Percentiles rank a stretch among this genome's conserved stretches.
Conservation (phyloP, 2,329 filamentous ascomycete genomes). For the Cryphonectria japonica region DNA sequence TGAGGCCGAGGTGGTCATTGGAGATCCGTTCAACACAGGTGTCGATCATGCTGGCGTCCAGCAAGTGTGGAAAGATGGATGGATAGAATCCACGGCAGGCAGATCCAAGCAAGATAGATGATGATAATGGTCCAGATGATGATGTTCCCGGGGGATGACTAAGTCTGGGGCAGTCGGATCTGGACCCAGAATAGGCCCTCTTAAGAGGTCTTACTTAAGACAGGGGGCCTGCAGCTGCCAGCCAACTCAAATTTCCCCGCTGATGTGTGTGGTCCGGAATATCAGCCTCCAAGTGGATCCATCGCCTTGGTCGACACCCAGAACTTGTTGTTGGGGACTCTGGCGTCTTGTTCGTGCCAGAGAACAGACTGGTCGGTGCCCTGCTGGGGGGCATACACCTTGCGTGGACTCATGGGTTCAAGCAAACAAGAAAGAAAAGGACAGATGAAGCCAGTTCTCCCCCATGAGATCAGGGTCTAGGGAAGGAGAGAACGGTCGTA, state of each 20-base stretch:
- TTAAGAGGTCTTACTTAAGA: slow-evolving; percentile 11
- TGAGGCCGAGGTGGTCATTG: background rate
- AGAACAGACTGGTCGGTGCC: background rate
- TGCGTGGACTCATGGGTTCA: background rate
- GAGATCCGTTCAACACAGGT: background rate
- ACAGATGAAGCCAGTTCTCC: background rate
- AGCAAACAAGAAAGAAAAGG: background rate
- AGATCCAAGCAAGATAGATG: background rate
- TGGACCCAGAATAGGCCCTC: background rate
- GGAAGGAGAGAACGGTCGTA: background rate
- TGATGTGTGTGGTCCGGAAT: background rate
- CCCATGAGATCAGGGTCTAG: background rate
- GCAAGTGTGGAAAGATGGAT: background rate
- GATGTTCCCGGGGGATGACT: background rate
- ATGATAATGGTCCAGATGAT: background rate
- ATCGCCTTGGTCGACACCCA: slow-evolving; percentile 1
- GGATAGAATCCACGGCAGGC: background rate
- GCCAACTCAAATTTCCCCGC: slow-evolving; percentile 11
- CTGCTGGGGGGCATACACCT: background rate
- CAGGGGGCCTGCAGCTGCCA: slow-evolving; percentile 3
- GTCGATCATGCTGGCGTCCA: background rate
- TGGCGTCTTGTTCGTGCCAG: background rate
- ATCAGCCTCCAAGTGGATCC: background rate
- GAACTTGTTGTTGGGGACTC: background rate
- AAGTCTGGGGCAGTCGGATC: background rate